Evolutionary conservation across 768 basidiomycete species (phyloP).

Genomic region (Tephrocybe sp.): DNA sequence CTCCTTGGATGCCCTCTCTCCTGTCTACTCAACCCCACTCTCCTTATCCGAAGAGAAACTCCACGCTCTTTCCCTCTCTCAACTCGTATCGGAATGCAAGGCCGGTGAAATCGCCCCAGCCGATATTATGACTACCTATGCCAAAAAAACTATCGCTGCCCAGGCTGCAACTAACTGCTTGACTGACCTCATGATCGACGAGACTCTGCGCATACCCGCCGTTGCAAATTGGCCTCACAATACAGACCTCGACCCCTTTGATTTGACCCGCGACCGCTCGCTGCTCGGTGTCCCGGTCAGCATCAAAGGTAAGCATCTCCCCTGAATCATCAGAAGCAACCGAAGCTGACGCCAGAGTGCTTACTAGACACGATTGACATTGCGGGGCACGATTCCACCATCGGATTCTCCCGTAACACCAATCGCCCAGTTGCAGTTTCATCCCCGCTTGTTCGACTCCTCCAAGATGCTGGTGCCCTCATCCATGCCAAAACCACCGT

Average conservation of each 20-base stretch:
- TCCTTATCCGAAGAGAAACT: slow-evolving; percentile 45
- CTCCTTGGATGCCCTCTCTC: slow-evolving; percentile 40
- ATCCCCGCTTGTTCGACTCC: slow-evolving; percentile 53
- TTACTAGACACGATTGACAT: slow-evolving; percentile 49
- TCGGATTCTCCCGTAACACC: slow-evolving; percentile 57
- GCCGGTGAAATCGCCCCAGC: slow-evolving; percentile 40
- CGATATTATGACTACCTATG: slow-evolving; percentile 50
- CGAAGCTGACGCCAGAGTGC: slow-evolving; percentile 2
- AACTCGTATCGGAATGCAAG: slow-evolving; percentile 45
- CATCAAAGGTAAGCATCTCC: slow-evolving; percentile 52
- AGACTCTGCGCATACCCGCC: slow-evolving; percentile 37
- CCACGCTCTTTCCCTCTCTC: slow-evolving; percentile 47
- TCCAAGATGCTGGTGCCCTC: slow-evolving; percentile 64
- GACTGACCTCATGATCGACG: slow-evolving; percentile 62
- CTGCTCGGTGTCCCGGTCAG: slow-evolving; percentile 70
- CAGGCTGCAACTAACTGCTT: slow-evolving; percentile 67
- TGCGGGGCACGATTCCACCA: slow-evolving; percentile 57
- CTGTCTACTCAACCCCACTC: slow-evolving; percentile 39
- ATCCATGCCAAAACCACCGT: slow-evolving; percentile 65
- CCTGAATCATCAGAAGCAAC: slow-evolving; percentile 2
- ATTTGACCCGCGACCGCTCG: slow-evolving; percentile 39
- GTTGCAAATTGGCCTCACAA: slow-evolving; percentile 39
- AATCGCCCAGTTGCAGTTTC: slow-evolving; percentile 44
- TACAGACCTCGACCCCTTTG: slow-evolving; percentile 35
- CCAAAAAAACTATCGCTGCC: slow-evolving; percentile 53